Base-by-base conservation (phyloP, 768 basidiomycete species). In the Calocera cornea region DNA sequence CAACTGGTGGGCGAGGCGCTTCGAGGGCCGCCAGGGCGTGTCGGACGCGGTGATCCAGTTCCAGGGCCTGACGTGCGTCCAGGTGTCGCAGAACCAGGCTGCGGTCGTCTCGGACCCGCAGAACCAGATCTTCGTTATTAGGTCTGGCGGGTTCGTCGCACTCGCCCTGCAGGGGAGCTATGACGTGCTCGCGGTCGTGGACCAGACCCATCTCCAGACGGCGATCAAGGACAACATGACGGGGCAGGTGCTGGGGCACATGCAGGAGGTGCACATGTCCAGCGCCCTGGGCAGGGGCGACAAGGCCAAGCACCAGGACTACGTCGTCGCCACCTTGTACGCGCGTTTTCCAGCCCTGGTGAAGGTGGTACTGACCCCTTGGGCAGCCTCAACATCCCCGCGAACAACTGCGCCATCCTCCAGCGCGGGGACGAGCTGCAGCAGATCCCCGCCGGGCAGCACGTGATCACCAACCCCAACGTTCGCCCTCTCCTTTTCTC, bases 1-100 rank as follows among this genome's bases (percentile, higher is more conserved):
- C 1, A 91, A 91, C 69, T 91, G 90, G 90, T 91, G 89, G 88
- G 89, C 89, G 2, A 81, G 90, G 17, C 74, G 79, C n/a, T 92
- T 85, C 83, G 73, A 76, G 65, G 90, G 89, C 19, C 86, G 83
- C 1, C 82, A 81, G 72, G 88, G 88, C 72, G 88, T 91, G 50
- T 90, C 89, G 12, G 90, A 92, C 71, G 87, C 90, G 1, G 88
- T 89, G 27, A 86, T 92, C 60, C 84, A 87, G 70, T 91, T 91
- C 74, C 81, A 85, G 64, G 90, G 90, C 64, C 77, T 92, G 68
- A 90, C 87, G 0, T 81, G 89, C n/a, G 89, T 92, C 0, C 90
- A 92, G 73, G 91, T 92, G 24, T 88, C 88, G 0, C 90, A 92
- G 79, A 92, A 92, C 72, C 86, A 68, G 64, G 67, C 70, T 3